Evolutionary conservation across 495 filamentous ascomycete species (phyloP).

Genomic region (Symbiotaphrina buchneri): DNA sequence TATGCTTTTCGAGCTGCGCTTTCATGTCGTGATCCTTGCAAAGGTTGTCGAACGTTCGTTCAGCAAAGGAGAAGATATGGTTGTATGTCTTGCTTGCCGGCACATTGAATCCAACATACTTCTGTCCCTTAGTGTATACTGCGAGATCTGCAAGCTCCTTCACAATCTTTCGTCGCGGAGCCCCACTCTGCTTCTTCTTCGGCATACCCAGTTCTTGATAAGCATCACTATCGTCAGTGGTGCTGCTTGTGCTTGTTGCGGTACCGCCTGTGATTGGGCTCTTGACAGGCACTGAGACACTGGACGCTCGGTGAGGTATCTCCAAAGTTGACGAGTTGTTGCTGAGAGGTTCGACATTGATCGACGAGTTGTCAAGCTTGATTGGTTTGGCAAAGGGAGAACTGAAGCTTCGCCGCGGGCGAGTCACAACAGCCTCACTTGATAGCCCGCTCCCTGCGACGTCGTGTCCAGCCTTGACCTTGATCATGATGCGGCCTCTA

Average conservation of each 20-base stretch:
- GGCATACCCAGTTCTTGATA: conserved; percentile 22
- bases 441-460: conserved; percentile 12
- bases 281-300: conserved; percentile 22
- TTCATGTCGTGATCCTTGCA: conserved; percentile 50
- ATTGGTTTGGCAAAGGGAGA: conserved; percentile 25
- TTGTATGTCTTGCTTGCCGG: conserved; percentile 66
- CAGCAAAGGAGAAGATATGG: conserved; percentile 84
- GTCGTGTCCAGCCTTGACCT: conserved; percentile 55
- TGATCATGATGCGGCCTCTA: conserved; percentile 65
- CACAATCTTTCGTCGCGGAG: too few relatives aligned
- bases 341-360: neutral
- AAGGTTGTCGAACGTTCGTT: conserved; percentile 59
- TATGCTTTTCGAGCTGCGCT: conserved; percentile 60
- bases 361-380: conserved; percentile 3
- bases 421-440: conserved; percentile 17
- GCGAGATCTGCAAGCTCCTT: conserved; percentile 66
- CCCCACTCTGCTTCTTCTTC: conserved; percentile 50
- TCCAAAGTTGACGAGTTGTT: conserved; percentile 23
- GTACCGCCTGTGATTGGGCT: conserved; percentile 23
- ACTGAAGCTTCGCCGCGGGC: conserved; percentile 16
- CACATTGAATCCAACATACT: conserved; percentile 51
- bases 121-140: conserved; percentile 73
- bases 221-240: conserved; percentile 39
- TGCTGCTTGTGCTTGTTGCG: conserved; percentile 30
- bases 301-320: conserved; percentile 21